A percentile compares a stretch with the other conserved stretches of the same genome.
These are phyloP conservation scores for Phytophthora nicotianae DNA, from an alignment of 352 stramenopile species.

Conservation along the genomic window DNA sequence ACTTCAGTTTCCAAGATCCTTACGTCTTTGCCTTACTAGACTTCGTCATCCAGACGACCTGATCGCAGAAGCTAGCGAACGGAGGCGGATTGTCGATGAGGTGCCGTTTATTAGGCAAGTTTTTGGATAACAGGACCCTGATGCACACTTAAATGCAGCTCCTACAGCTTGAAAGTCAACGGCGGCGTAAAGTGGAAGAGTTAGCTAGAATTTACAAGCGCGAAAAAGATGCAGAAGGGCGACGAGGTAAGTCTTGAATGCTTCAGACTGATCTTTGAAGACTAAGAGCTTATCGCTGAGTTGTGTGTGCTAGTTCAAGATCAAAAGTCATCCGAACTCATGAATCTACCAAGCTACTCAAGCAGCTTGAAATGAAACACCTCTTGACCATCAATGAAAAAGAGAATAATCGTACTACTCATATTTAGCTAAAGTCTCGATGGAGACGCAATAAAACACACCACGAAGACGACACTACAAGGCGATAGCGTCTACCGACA, in stretches of 20 bases:
- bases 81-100: constrained; percentile 32
- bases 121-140: not conserved
- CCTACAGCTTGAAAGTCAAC: constrained; percentile 17
- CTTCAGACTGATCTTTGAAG: not conserved
- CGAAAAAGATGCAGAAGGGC: constrained; percentile 17
- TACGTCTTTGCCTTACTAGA: constrained; percentile 8
- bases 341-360: constrained; percentile 3
- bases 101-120: constrained; percentile 9
- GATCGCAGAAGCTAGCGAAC: constrained; percentile 37
- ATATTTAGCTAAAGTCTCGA: constrained; percentile 16
- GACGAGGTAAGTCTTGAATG: constrained; percentile 1
- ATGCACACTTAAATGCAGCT: constrained; percentile 3
- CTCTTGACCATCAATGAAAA: constrained; percentile 10
- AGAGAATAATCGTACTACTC: constrained; percentile 19
- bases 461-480: constrained; percentile 17
- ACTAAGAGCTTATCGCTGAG: not conserved
- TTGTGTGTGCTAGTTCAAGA: constrained; percentile 4
- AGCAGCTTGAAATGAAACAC: constrained; percentile 1
- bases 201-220: constrained; percentile 21
- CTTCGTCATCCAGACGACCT: constrained; percentile 32
- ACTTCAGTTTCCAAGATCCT: not conserved
- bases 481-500: constrained; percentile 19
- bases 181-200: constrained; percentile 23
- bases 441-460: constrained; percentile 14
- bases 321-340: constrained; percentile 13